Evolutionary conservation across 129 eudicot genomes (phyloP), one percentile per base, ranked within the genome.

Genomic region (Flaveria ramosissima): DNA sequence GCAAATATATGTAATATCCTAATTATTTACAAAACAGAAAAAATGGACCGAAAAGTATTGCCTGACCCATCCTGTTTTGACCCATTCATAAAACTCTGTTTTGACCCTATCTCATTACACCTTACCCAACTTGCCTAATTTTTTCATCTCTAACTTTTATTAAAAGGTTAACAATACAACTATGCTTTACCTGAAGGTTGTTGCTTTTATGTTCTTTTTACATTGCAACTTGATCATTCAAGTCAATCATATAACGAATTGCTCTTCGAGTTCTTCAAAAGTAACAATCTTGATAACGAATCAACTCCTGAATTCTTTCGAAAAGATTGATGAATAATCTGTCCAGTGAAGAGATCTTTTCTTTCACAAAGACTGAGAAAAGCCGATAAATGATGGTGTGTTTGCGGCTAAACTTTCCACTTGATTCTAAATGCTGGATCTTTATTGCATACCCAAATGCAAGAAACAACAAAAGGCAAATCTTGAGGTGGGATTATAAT

Each of bases 131-230:
- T 19, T n/a, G 7, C 55, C 19, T 6, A 50, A 15, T 59, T 59
- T 59, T 21, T 14, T 30, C 64, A 59, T 59, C 16, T 4, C 32
- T 59, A 59, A 59, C 13, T 59, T 59, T 19, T 21, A 56, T 19
- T 56, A 56, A 56, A 56, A 55, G 24, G 3, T 0, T 19, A 56
- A 56, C 12, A 23, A 11, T 21, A 10, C 8, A 59, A 26, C 43
- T 62, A 27, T 64, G 46, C 21, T 63, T 79, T 73, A 79, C 78
- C 83, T 79, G 77, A 51, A 32, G 47, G 73, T 62, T 71, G 59
- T 50, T 63, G 56, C 27, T 66, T 48, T 41, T 20, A 42, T 14
- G 43, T 15, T 42, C 45, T 60, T 23, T 45, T 60, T 60, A 57
- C 59, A 13, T 26, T 15, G 68, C 55, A 41, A 36, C 53, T 55